Evolutionary conservation across 2,329 filamentous ascomycete species (phyloP).

Genomic region (Xylaria sp.): DNA sequence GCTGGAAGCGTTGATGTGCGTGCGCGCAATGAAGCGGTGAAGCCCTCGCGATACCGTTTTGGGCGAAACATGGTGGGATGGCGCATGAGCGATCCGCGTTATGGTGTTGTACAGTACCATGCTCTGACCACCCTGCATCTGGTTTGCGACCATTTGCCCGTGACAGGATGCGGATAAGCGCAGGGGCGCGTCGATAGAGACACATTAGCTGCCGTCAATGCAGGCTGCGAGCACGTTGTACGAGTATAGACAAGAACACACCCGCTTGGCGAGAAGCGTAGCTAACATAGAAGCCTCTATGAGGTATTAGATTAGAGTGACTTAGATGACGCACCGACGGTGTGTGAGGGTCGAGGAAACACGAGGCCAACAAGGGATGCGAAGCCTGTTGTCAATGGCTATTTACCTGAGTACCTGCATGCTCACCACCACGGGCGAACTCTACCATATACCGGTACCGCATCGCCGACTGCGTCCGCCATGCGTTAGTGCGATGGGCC

Average conservation of each 20-base stretch:
- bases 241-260: not conserved
- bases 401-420: constrained; percentile 17
- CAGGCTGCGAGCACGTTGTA: constrained; percentile 14
- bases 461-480: constrained; percentile 30
- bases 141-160: not conserved
- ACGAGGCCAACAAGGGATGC: not conserved
- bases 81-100: constrained; percentile 33
- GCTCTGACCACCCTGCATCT: not conserved
- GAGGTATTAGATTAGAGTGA: not conserved
- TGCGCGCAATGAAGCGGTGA: constrained; percentile 37
- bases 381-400: not conserved
- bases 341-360: constrained; percentile 9
- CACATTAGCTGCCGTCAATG: constrained; percentile 34
- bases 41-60: constrained; percentile 37
- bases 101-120: constrained; percentile 17
- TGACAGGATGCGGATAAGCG: constrained; percentile 4
- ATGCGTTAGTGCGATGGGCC: constrained; percentile 36
- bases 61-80: constrained; percentile 33
- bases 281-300: too few relatives aligned
- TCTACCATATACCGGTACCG: not conserved
- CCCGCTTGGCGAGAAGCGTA: constrained; percentile 29
- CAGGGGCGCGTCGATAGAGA: constrained; percentile 11
- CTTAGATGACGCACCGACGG: not conserved
- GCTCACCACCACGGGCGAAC: not conserved
- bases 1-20: constrained; percentile 28